Evolutionary conservation across 148 eudicot genomes (phyloP), one percentile per base, ranked within the genome.

Genomic region (Vaccinium myrtillus): DNA sequence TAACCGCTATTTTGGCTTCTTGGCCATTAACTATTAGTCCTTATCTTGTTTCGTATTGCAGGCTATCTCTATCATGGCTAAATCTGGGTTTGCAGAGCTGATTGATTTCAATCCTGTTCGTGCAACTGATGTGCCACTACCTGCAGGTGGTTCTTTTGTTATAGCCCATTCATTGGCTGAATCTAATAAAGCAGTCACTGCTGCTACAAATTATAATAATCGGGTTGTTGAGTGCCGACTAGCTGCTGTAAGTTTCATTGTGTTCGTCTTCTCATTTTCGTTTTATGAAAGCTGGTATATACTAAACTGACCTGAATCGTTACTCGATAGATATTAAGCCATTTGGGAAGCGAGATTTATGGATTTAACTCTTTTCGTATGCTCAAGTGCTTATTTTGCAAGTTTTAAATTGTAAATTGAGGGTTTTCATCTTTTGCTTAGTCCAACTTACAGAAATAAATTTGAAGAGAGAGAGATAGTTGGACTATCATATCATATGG

Each of bases 61-160:
- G 99, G 98, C 99, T 74, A 97, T 97, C 48, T 95, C 99, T 70
- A 88, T 97, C 77, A 97, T 97, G 99, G 98, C 99, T 79, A 87
- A 93, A 90, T 83, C 85, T 54, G 98, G 99, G 81, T 93, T 94
- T 78, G 99, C 98, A 27, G 94, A 94, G 89, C 87, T 95, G 81
- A 95, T 97, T 79, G 98, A 97, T 88, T 97, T 97, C 87, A 95
- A 95, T 85, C 99, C 99, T 67, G 91, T 95, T 77, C 93, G 95
- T 85, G 98, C 98, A 83, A 95, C 99, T 87, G 99, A 97, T 83
- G 99, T 97, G 75, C 93, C 92, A 86, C 99, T 97, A 83, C 98
- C 99, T 36, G 89, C 87, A 84, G 96, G 99, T 32, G 98, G 99
- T 30, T 91, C 98, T 67, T 97, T 95, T 87, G 94, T 97, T 0